A percentile compares a stretch with the other conserved stretches of the same genome.
phyloP scores from a whole-genome alignment of 768 basidiomycete species.

The Pisolithus microcarpus region DNA sequence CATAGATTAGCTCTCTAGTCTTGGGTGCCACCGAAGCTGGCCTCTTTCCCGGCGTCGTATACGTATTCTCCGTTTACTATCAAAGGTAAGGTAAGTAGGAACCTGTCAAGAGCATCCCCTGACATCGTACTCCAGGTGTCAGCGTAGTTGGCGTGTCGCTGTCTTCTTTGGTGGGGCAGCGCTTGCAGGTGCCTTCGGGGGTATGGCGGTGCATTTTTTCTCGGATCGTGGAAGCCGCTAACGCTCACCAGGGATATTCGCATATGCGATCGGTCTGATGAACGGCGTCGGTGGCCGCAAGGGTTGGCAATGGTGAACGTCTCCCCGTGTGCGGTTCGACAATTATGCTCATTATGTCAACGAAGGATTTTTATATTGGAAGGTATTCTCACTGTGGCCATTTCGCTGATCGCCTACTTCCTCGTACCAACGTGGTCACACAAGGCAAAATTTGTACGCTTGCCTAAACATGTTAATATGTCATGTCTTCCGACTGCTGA shows the following conservation, averaged over 20 bases:
- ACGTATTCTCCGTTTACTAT: slow-evolving; percentile 55
- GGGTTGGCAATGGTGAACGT: slow-evolving; percentile 51
- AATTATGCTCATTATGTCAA: background rate
- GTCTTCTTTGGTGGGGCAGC: slow-evolving; percentile 58
- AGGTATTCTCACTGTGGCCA: slow-evolving; percentile 42
- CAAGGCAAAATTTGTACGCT: slow-evolving; percentile 47
- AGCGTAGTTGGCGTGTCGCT: slow-evolving; percentile 55
- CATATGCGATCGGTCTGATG: slow-evolving; percentile 54
- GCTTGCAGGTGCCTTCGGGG: slow-evolving; percentile 58
- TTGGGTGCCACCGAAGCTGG: slow-evolving; percentile 57
- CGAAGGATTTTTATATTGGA: slow-evolving; percentile 54
- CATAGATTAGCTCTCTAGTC: slow-evolving; percentile 26
- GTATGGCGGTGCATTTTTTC: slow-evolving; percentile 18
- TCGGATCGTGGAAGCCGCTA: background rate
- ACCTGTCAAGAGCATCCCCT: background rate
- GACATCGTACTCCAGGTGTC: slow-evolving; percentile 30
- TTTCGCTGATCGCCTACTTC: slow-evolving; percentile 45
- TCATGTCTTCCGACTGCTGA: background rate
- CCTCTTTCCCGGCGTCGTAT: slow-evolving; percentile 51
- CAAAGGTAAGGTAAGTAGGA: slow-evolving; percentile 25
- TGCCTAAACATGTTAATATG: background rate
- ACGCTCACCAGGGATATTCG: slow-evolving; percentile 40
- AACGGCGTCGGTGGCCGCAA: slow-evolving; percentile 50
- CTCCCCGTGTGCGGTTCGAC: background rate
- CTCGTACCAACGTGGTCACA: slow-evolving; percentile 55